Evolutionary conservation across 2,329 filamentous ascomycete genomes (phyloP), one percentile per base, ranked within the genome.

Genomic region (Colletotrichum euphorbiae): DNA sequence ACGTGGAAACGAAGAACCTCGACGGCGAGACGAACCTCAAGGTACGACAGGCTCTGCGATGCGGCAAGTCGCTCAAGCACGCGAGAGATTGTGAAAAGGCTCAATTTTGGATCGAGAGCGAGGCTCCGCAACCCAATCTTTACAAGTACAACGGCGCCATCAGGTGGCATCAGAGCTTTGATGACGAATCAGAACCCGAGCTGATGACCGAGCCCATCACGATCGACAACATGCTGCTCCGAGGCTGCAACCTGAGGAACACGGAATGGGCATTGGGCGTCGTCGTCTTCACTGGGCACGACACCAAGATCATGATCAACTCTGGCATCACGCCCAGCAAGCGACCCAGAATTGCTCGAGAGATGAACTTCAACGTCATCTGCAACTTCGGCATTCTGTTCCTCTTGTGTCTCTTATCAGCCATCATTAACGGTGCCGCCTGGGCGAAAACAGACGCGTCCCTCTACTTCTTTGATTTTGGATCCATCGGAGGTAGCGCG

Each of bases 251-350:
- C 73, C 81, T 99, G 55, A 90, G 94, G 72, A 99, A 98, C 78
- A 99, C 96, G 0, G 94, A 98, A 76, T 99, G 96, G 96, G 87
- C 94, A 61, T 86, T 99, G 6, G 96, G 94, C 60, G 87, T 99
- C 3, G 95, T 98, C 56, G 84, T 97, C 17, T 99, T 97, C 80
- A 98, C 96, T 13, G 96, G 96, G 38, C 90, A 94, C 75, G 95
- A 99, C 78, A 97, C 95, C 38, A 99, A 98, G 82, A 98, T 98
- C 78, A 99, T 99, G 96, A 92, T 98, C 83, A 99, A 99, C 77
- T 93, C 96, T 31, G 96, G 96, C 69, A 91, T 95, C 70, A 99
- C 96, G 1, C 96, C 97, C 12, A 97, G 90, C 77, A 99, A 99
- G 83, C 92, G 95, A 70, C 89, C 96, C 42, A 90, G 93, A 72